A percentile compares a stretch with the other conserved stretches of the same genome.
Conservation (phyloP, 805 yeast species). For the Zygotorulaspora sp. region DNA sequence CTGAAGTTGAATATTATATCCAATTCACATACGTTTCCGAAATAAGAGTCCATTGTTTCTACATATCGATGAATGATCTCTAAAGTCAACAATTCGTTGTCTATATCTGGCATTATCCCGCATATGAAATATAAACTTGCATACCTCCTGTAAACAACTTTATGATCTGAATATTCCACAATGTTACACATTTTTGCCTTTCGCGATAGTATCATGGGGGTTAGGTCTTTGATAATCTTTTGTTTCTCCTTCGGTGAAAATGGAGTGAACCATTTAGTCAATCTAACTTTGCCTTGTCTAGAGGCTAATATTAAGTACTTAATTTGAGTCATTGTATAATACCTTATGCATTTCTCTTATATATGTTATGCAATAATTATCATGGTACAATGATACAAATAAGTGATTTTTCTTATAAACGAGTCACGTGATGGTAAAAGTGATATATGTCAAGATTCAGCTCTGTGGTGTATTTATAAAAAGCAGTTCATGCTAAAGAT, state of each 20-base stretch:
- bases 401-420: not conserved
- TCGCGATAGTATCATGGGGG: constrained; percentile 78
- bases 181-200: constrained; percentile 95
- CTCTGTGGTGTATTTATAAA: not conserved
- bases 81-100: constrained; percentile 79
- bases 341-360: too few relatives aligned
- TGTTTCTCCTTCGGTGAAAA: constrained; percentile 80
- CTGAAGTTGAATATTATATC: constrained; percentile 95
- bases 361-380: too few relatives aligned
- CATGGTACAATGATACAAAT: not conserved
- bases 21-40: constrained; percentile 93
- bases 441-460: too few relatives aligned
- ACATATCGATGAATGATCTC: constrained; percentile 91
- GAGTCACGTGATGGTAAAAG: constrained; percentile 6
- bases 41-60: constrained; percentile 93
- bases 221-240: constrained; percentile 76
- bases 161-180: constrained; percentile 68
- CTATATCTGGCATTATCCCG: constrained; percentile 51
- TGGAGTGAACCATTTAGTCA: constrained; percentile 90
- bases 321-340: constrained; percentile 41
- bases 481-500: too few relatives aligned
- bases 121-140: constrained; percentile 89
- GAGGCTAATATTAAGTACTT: constrained; percentile 78
- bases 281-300: constrained; percentile 90
- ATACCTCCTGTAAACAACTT: constrained; percentile 85